Percentiles rank a stretch among this genome's conserved stretches.
These are phyloP conservation scores for Epichloe hybrida DNA, from an alignment of 2,329 filamentous ascomycete genomes.

Conservation along the genomic window DNA sequence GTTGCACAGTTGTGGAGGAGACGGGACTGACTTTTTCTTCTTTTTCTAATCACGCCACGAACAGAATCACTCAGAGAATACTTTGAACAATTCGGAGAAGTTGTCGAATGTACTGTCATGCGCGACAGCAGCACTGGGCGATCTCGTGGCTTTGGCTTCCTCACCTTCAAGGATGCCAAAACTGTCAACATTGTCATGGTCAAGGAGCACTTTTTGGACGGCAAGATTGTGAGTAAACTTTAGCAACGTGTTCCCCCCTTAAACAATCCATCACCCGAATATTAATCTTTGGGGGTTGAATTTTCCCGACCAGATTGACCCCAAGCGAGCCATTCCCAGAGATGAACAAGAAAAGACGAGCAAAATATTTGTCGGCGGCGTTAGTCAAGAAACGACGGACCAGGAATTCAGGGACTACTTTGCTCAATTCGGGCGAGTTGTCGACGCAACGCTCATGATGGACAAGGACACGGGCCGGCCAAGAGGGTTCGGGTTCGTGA, in stretches of 20 bases:
- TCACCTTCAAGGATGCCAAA: conserved; percentile 95
- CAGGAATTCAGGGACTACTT: conserved; percentile 96
- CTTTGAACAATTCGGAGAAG: conserved; percentile 95
- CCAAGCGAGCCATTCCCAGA: conserved; percentile 89
- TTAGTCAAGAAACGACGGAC: conserved; percentile 93
- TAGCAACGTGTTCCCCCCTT: no score
- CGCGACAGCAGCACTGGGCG: conserved; percentile 85
- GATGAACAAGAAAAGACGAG: conserved; percentile 97
- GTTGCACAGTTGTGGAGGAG: neutral
- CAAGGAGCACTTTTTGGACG: conserved; percentile 95
- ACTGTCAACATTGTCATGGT: conserved; percentile 99
- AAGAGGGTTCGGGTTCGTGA: conserved; percentile 93
- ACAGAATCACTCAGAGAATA: conserved; percentile 92
- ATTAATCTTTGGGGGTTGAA: neutral
- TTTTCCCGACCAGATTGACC: conserved; percentile 62
- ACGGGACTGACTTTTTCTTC: conserved; percentile 6
- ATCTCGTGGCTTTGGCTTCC: conserved; percentile 90
- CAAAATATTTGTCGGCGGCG: conserved; percentile 97
- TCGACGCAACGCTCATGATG: conserved; percentile 98
- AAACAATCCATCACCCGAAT: neutral
- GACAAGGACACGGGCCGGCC: conserved; percentile 98
- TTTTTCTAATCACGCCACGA: neutral
- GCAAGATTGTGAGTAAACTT: conserved; percentile 70
- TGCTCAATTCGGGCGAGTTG: conserved; percentile 86
- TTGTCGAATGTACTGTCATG: conserved; percentile 98